Evolutionary conservation across 805 yeast species (phyloP), one percentile per base, ranked within the genome.

Genomic region (Kuraishia piskuri): DNA sequence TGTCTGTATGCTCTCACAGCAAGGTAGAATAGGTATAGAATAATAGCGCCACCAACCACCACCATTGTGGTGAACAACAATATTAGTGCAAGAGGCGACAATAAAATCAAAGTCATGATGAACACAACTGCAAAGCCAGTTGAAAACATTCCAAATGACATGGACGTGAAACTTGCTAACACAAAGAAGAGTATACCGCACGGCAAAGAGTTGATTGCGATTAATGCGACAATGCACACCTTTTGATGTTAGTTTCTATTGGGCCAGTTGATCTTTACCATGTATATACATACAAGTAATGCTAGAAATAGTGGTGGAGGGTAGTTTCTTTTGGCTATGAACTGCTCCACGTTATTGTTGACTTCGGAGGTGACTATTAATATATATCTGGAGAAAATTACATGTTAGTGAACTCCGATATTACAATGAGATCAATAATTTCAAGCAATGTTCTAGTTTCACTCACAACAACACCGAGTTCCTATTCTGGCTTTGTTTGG

Each of bases 61-160:
- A 12, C 40, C 40, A 31, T 31, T 31, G 40, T 31, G 40, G 17
- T 31, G 17, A 31, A 31, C 17, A 31, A 10, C 17, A 31, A 7
- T 12, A 31, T 3, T n/a, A 12, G 17, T 31, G 40, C 40, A 3
- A 31, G 3, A 3, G 40, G 40, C 9, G 40, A 31, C 14, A 31
- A 12, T n/a, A 31, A 31, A 31, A 31, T 31, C 40, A 31, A 12
- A 7, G 49, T 47, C 19, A 47, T 3, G 8, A 47, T 23, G 36
- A 54, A 51, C 4, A 51, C 24, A 7, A 51, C 2, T 1, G 51
- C 48, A 49, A 54, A 54, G 17, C 12, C 22, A 14, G 47, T 44
- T 25, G 54, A 48, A 37, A 54, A 54, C 12, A 52, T 8, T 7
- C 52, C 22, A 21, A 49, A 31, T 21, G 48, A 26, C 17, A 49